phyloP scores from a whole-genome alignment of 768 basidiomycete species.

The Imleria badia region DNA sequence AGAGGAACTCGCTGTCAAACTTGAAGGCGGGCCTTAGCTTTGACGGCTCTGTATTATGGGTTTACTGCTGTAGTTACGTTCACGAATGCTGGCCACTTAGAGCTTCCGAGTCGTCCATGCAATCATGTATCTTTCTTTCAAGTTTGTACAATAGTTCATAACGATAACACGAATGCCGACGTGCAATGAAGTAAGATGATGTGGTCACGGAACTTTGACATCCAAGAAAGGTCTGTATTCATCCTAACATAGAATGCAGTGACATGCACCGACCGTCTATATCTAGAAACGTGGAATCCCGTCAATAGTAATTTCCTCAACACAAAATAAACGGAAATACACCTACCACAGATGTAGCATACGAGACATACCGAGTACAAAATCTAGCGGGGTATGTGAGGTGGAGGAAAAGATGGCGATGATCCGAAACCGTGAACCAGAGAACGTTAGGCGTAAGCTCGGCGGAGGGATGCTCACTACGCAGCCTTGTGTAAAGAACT shows the following conservation, averaged over 20 bases:
- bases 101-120: constrained; percentile 5
- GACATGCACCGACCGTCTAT: too few species aligned
- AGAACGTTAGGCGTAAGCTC: background rate
- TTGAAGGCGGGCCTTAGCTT: constrained; percentile 7
- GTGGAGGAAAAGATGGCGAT: background rate
- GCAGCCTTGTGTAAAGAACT: background rate
- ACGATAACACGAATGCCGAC: background rate
- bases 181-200: background rate
- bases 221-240: background rate
- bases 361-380: too few species aligned
- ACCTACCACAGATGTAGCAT: too few species aligned
- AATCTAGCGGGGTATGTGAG: too few species aligned
- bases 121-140: constrained; percentile 1
- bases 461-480: background rate
- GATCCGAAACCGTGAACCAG: background rate
- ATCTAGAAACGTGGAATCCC: background rate
- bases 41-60: background rate
- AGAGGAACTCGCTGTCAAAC: constrained; percentile 19
- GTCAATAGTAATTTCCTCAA: too few species aligned
- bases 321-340: too few species aligned
- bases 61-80: background rate
- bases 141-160: background rate
- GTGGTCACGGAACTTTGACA: background rate
- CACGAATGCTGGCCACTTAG: background rate
- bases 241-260: too few species aligned